Percentiles rank a stretch among this genome's conserved stretches.
phyloP scores from a whole-genome alignment of 371 early-diverging fungal genomes.

The Apophysomyces ossiformis region DNA sequence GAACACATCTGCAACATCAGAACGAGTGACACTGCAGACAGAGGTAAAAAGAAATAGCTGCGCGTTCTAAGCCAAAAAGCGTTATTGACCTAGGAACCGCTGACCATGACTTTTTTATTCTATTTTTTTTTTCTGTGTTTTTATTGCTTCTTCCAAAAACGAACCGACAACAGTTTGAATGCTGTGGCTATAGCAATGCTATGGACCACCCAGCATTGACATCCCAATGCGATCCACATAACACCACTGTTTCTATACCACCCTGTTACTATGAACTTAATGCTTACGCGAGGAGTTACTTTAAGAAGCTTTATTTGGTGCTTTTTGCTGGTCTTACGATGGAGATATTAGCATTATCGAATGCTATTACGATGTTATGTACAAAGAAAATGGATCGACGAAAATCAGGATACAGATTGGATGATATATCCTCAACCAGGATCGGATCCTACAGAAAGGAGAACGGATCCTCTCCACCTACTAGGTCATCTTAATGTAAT shows the following conservation, averaged over 20 bases:
- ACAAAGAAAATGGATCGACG: constrained; percentile 35
- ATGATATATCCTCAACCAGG: constrained; percentile 32
- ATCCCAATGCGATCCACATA: constrained; percentile 27
- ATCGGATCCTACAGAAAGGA: constrained; percentile 9
- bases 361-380: constrained; percentile 49
- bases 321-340: constrained; percentile 48
- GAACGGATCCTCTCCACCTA: background rate
- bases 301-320: constrained; percentile 42
- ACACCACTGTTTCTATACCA: constrained; percentile 15
- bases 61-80: background rate
- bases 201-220: constrained; percentile 34
- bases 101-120: background rate
- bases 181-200: constrained; percentile 48
- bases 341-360: constrained; percentile 45
- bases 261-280: constrained; percentile 37
- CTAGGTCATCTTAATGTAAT: background rate
- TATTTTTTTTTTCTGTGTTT: no score
- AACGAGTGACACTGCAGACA: constrained; percentile 30
- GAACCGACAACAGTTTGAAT: constrained; percentile 33
- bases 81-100: background rate
- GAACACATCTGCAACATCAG: constrained; percentile 25
- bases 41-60: background rate
- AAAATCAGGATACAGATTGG: constrained; percentile 50
- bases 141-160: no score
- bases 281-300: constrained; percentile 27